Percentiles rank a stretch among this genome's conserved stretches.
These are phyloP conservation scores for Articulospora tetracladia DNA, from an alignment of 495 filamentous ascomycete species.

Conservation along the genomic window DNA sequence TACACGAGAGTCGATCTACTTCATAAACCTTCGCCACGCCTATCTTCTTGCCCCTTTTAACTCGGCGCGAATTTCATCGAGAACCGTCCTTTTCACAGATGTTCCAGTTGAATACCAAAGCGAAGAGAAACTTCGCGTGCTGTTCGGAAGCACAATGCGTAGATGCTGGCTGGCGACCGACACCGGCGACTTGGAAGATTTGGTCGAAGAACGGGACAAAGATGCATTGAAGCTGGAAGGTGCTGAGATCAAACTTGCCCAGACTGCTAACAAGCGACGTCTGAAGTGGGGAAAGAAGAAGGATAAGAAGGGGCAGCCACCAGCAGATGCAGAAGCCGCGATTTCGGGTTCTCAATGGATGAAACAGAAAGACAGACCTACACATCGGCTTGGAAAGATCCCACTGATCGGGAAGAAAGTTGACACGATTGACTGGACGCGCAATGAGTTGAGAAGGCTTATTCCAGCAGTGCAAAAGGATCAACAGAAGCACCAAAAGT, in stretches of 20 bases:
- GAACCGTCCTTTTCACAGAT: slow-evolving; percentile 87
- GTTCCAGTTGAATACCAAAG: slow-evolving; percentile 77
- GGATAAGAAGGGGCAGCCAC: slow-evolving; percentile 28
- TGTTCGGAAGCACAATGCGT: slow-evolving; percentile 77
- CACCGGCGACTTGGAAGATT: slow-evolving; percentile 73
- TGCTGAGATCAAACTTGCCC: slow-evolving; percentile 83
- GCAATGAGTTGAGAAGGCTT: slow-evolving; percentile 74
- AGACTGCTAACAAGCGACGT: slow-evolving; percentile 71
- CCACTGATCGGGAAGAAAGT: slow-evolving; percentile 84
- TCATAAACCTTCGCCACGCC: slow-evolving; percentile 91
- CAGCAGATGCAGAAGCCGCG: slow-evolving; percentile 63
- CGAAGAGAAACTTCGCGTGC: slow-evolving; percentile 63
- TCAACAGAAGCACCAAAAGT: slow-evolving; percentile 67
- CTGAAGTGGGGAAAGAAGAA: slow-evolving; percentile 71
- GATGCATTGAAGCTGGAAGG: slow-evolving; percentile 83
- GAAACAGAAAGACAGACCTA: slow-evolving; percentile 75
- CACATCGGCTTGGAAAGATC: slow-evolving; percentile 72
- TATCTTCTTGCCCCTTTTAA: slow-evolving; percentile 86
- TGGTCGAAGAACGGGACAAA: slow-evolving; percentile 80
- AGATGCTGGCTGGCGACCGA: slow-evolving; percentile 84
- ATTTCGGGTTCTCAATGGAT: slow-evolving; percentile 69
- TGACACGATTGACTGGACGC: slow-evolving; percentile 90
- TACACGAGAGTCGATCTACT: slow-evolving; percentile 87
- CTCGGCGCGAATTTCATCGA: slow-evolving; percentile 81
- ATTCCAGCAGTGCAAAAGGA: slow-evolving; percentile 72